Conservation (phyloP, 345 rosid species). For the Brassica napus region DNA sequence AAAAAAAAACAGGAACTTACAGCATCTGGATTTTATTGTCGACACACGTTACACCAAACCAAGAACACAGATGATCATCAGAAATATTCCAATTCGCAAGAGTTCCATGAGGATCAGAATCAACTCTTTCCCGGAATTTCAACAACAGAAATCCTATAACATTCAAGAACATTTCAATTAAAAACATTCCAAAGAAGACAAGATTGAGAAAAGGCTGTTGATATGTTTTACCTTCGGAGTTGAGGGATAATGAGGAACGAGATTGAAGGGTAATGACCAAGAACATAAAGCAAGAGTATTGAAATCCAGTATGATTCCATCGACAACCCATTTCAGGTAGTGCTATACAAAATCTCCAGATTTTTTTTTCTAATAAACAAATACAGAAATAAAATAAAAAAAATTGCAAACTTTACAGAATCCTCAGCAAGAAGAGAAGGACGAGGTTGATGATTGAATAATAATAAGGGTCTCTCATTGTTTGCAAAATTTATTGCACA, state of each 20-base stretch:
- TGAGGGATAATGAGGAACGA: constrained; percentile 52
- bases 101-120: constrained; percentile 69
- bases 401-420: constrained; percentile 25
- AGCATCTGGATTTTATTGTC: constrained; percentile 64
- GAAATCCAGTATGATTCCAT: constrained; percentile 71
- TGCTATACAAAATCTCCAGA: constrained; percentile 64
- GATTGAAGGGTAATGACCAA: constrained; percentile 47
- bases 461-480: constrained; percentile 71
- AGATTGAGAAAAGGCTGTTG: constrained; percentile 1
- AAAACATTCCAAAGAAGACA: constrained; percentile 4
- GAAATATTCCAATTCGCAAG: constrained; percentile 65
- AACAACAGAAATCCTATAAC: constrained; percentile 66
- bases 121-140: constrained; percentile 61
- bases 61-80: constrained; percentile 54
- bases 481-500: constrained; percentile 34
- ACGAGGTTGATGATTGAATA: constrained; percentile 37
- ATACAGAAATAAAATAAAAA: background rate
- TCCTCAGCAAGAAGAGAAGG: constrained; percentile 44
- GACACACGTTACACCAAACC: constrained; percentile 78
- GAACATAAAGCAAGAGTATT: constrained; percentile 51
- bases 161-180: background rate
- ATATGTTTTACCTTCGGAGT: constrained; percentile 56
- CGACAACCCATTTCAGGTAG: constrained; percentile 64
- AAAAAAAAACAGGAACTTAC: constrained; percentile 50
- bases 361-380: constrained; percentile 42